Percentiles rank a stretch among this genome's conserved stretches.
Evolutionary conservation across 257 asterid genomes (phyloP).

Genomic region (Verbena officinalis): DNA sequence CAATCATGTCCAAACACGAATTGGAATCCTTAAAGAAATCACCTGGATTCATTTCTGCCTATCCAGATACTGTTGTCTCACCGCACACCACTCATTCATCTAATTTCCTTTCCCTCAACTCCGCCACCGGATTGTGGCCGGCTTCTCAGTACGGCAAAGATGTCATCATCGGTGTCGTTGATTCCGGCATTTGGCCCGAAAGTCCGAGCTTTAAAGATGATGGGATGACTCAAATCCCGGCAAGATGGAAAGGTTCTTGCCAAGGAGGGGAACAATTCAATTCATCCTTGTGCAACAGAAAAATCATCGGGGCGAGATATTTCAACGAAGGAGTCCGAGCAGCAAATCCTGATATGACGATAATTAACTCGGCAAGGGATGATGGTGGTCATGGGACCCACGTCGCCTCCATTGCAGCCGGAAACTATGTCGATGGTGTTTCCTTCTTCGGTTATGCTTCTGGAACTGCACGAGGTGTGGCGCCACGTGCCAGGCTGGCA

Average conservation of each 20-base stretch:
- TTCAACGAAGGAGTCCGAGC: conserved; percentile 16
- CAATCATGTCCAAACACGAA: conserved; percentile 17
- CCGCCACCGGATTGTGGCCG: conserved; percentile 25
- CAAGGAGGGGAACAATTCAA: conserved; percentile 26
- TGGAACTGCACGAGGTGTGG: conserved; percentile 30
- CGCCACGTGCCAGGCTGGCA: conserved; percentile 28
- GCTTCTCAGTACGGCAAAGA: conserved; percentile 26
- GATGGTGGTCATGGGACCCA: conserved; percentile 28
- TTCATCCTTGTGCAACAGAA: conserved; percentile 34
- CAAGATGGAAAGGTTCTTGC: conserved; percentile 34
- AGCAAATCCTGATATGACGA: neutral
- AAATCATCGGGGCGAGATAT: conserved; percentile 30
- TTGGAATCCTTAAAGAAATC: conserved; percentile 21
- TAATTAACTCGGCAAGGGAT: conserved; percentile 23
- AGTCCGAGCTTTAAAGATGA: conserved; percentile 32
- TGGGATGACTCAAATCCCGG: conserved; percentile 24
- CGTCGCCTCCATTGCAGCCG: conserved; percentile 31
- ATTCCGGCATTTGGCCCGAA: conserved; percentile 34
- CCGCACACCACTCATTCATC: conserved; percentile 29
- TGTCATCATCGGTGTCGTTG: conserved; percentile 32
- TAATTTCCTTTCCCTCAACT: conserved; percentile 32
- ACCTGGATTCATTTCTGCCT: conserved; percentile 31
- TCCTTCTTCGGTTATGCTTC: conserved; percentile 30
- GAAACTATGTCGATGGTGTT: conserved; percentile 22
- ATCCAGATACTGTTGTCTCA: conserved; percentile 8